These are phyloP conservation scores for Yamadazyma atmosphaerica DNA, from an alignment of 1,139 yeast genomes.

Conservation along the genomic window DNA sequence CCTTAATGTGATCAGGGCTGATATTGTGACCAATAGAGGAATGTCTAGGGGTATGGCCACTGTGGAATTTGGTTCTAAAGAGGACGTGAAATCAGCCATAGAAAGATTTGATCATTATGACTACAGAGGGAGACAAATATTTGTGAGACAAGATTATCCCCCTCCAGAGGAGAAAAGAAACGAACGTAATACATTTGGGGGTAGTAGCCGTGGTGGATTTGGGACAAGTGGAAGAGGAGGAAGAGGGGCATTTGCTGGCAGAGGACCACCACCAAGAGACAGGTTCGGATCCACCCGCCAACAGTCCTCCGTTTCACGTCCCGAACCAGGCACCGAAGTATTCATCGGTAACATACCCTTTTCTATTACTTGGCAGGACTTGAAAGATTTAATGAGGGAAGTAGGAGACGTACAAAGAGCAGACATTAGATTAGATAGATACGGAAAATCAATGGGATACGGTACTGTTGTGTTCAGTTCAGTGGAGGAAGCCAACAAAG, in stretches of 20 bases:
- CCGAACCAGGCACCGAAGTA: slow-evolving; percentile 60
- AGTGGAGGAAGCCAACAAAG: slow-evolving; percentile 60
- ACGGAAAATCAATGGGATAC: slow-evolving; percentile 83
- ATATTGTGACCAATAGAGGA: slow-evolving; percentile 79
- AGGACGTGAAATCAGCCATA: slow-evolving; percentile 77
- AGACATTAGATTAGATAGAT: slow-evolving; percentile 66
- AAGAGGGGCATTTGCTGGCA: slow-evolving; percentile 4
- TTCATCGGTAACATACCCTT: slow-evolving; percentile 85
- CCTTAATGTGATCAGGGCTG: slow-evolving; percentile 82
- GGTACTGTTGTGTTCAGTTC: slow-evolving; percentile 72
- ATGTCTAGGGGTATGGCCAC: slow-evolving; percentile 93
- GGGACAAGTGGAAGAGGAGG: slow-evolving; percentile 12
- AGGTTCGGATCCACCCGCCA: slow-evolving; percentile 13
- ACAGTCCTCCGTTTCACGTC: slow-evolving; percentile 6
- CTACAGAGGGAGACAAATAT: slow-evolving; percentile 77
- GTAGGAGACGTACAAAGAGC: slow-evolving; percentile 80
- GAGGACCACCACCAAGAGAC: slow-evolving; percentile 19
- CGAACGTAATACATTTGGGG: slow-evolving; percentile 8
- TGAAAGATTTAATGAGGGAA: slow-evolving; percentile 79
- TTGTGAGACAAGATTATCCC: slow-evolving; percentile 87
- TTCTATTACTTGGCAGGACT: slow-evolving; percentile 77
- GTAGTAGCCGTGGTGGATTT: slow-evolving; percentile 10
- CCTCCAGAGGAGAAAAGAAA: slow-evolving; percentile 57
- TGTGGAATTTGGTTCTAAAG: slow-evolving; percentile 73
- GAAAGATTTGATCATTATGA: slow-evolving; percentile 64